Evolutionary conservation across 345 rosid genomes (phyloP).

Genomic region (Mallotus nudiflorus): DNA sequence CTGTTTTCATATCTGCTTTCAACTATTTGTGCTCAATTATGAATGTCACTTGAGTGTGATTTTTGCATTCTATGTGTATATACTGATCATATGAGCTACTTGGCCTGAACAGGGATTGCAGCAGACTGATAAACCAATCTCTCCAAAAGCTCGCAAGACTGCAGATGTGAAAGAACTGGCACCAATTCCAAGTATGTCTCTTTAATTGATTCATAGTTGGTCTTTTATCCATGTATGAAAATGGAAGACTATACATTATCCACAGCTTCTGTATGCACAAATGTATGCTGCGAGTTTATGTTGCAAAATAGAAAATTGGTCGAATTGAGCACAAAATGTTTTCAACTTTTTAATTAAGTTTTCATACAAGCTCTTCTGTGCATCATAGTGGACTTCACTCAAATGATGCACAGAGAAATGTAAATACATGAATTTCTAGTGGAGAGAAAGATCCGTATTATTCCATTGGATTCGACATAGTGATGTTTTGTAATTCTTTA

Average conservation of each 20-base stretch:
- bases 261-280: not conserved
- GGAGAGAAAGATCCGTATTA: not conserved
- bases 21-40: not conserved
- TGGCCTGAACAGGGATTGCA: slow-evolving; percentile 45
- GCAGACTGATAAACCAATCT: slow-evolving; percentile 41
- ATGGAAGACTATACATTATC: slow-evolving; percentile 1
- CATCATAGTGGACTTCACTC: not conserved
- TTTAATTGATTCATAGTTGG: slow-evolving; percentile 3
- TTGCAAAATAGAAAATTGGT: not conserved
- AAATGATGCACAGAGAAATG: not conserved
- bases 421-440: not conserved
- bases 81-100: not conserved
- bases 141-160: slow-evolving; percentile 50
- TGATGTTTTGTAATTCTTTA: not conserved
- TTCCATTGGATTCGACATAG: not conserved
- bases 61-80: not conserved
- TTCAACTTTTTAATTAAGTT: not conserved
- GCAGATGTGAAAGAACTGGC: slow-evolving; percentile 39
- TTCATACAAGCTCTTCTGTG: not conserved
- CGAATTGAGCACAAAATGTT: not conserved
- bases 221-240: not conserved
- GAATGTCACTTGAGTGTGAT: not conserved
- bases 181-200: slow-evolving; percentile 43
- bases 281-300: not conserved
- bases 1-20: not conserved